Percentiles rank a stretch among this genome's conserved stretches.
These are phyloP conservation scores for Brassica juncea DNA, from an alignment of 345 rosid species.

Conservation along the genomic window DNA sequence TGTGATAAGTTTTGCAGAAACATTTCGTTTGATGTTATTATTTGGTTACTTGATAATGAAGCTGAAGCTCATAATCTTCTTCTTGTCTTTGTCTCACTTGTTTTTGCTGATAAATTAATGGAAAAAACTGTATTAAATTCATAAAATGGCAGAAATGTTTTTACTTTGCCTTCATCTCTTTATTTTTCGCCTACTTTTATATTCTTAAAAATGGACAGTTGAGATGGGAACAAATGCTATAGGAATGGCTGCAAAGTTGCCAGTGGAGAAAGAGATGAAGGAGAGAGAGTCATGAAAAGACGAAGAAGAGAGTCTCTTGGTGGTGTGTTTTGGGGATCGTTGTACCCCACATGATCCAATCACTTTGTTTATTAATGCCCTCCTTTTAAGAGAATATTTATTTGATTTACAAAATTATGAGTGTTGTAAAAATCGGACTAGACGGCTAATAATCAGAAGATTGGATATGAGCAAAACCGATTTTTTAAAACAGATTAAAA, in stretches of 20 bases:
- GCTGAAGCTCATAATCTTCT: too few species aligned
- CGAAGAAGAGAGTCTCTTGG: neutral
- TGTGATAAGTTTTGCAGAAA: conserved; percentile 35
- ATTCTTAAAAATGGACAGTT: neutral
- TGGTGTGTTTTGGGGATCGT: conserved; percentile 11
- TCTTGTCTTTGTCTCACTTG: too few species aligned
- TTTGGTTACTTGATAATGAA: neutral
- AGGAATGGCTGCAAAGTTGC: conserved; percentile 26
- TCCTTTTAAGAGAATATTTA: neutral
- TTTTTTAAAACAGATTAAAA: too few species aligned
- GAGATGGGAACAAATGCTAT: conserved; percentile 13
- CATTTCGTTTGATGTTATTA: conserved; percentile 23
- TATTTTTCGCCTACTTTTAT: neutral
- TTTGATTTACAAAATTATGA: neutral
- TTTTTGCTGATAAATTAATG: neutral
- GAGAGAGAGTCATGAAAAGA: neutral
- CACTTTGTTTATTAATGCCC: conserved; percentile 11
- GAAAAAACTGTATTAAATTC: neutral
- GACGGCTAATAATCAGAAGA: too few species aligned
- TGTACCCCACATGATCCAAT: conserved; percentile 37
- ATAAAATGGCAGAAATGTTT: neutral
- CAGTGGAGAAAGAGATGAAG: neutral
- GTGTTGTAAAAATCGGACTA: too few species aligned
- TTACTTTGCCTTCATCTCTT: too few species aligned
- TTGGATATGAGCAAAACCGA: too few species aligned